Evolutionary conservation across 257 asterid genomes (phyloP), one percentile per base, ranked within the genome.

Genomic region (Mitragyna speciosa): DNA sequence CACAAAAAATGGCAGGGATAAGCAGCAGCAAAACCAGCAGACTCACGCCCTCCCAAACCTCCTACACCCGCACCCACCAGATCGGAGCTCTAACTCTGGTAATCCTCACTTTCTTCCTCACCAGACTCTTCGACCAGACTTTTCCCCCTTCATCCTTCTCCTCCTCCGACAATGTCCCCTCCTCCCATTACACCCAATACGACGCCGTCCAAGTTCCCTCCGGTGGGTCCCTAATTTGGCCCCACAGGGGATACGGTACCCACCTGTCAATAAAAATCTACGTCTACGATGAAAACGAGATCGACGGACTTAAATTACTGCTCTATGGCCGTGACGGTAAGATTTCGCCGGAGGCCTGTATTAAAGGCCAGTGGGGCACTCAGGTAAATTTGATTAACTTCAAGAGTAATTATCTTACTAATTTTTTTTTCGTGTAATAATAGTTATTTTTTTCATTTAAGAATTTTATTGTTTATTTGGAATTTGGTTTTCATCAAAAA

Each of bases 301-400:
- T 95, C 72, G 92, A 93, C 16, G 97, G 93, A 12, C 84, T 95
- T 78, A 89, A 91, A 78, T 88, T 84, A 79, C 88, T 95, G 81
- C 43, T 93, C 80, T 86, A 84, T 76, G 99, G 99, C 75, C 94
- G 97, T 22, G 95, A 92, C 10, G 96, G 91, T 67, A 92, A 89
- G 80, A 91, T 92, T 80, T 82, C 91, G 15, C 80, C 94, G 59
- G 94, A 89, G 54, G 88, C 92, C 75, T 95, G 99, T 75, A 70
- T 91, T 26, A 95, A 95, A 83, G 99, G 97, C 43, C 99, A 95
- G 83, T 95, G 98, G 99, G 98, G 97, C 68, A 90, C 94, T 49
- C 98, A 95, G 97, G 99, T 93, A 36, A 36, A 84, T 52, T 73
- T 14, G 6, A 8, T 71, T 68, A 26, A 51, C 63, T n/a, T 36